Percentiles rank a stretch among this genome's conserved stretches.
phyloP scores from a whole-genome alignment of 768 basidiomycete genomes.

The Hortiboletus flavorubellus region DNA sequence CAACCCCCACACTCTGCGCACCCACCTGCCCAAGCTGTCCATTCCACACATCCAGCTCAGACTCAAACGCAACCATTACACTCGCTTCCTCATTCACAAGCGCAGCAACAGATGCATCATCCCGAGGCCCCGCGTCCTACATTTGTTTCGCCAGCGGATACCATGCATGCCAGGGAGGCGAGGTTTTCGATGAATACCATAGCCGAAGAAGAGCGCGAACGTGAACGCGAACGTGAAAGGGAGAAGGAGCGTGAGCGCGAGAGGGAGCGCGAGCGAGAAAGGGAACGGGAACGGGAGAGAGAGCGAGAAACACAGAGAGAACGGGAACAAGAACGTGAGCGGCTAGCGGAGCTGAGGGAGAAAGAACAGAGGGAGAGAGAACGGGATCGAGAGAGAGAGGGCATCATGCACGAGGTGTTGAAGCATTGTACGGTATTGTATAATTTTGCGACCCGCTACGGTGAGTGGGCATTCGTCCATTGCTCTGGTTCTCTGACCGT shows the following conservation, averaged over 20 bases:
- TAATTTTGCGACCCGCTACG: constrained; percentile 64
- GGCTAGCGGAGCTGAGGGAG: constrained; percentile 19
- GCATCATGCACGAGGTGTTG: constrained; percentile 24
- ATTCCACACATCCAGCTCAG: constrained; percentile 15
- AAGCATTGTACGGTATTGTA: constrained; percentile 60
- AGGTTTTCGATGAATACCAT: constrained; percentile 10
- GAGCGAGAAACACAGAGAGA: constrained; percentile 22
- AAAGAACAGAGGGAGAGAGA: constrained; percentile 26
- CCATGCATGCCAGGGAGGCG: constrained; percentile 26
- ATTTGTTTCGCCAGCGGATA: constrained; percentile 29
- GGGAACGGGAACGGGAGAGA: constrained; percentile 18
- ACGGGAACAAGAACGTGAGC: constrained; percentile 23
- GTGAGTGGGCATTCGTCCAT: constrained; percentile 35
- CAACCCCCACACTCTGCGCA: constrained; percentile 15
- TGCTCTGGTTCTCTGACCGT: not conserved
- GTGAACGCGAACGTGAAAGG: constrained; percentile 18
- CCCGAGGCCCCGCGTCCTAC: constrained; percentile 22
- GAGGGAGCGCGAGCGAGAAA: constrained; percentile 19
- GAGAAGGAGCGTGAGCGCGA: constrained; percentile 22
- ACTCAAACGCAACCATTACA: constrained; percentile 27
- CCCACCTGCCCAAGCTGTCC: constrained; percentile 13
- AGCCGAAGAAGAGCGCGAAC: constrained; percentile 22
- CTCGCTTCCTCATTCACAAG: constrained; percentile 24
- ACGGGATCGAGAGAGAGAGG: constrained; percentile 19
- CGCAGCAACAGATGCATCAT: constrained; percentile 27